A percentile compares a stretch with the other conserved stretches of the same genome.
phyloP scores from a whole-genome alignment of 371 early-diverging fungal species.

The Entomophthora muscae region DNA sequence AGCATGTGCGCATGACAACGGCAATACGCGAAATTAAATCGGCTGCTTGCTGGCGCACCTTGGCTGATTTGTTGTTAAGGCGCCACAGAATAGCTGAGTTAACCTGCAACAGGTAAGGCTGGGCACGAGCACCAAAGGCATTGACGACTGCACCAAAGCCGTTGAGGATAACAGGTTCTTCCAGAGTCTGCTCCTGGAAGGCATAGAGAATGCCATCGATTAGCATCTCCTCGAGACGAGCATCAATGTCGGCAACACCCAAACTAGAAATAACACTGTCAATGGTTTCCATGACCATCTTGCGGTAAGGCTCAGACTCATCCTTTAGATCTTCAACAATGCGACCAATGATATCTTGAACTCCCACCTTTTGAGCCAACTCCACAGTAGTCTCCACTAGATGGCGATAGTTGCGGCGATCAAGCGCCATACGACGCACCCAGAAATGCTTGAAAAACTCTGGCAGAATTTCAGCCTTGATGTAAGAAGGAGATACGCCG shows the following conservation, averaged over 20 bases:
- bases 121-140: slow-evolving; percentile 70
- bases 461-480: slow-evolving; percentile 75
- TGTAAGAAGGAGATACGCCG: slow-evolving; percentile 71
- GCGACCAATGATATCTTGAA: slow-evolving; percentile 64
- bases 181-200: slow-evolving; percentile 90
- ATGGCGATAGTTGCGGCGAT: slow-evolving; percentile 77
- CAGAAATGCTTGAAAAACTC: slow-evolving; percentile 93
- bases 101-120: slow-evolving; percentile 85
- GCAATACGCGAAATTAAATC: slow-evolving; percentile 89
- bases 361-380: slow-evolving; percentile 83
- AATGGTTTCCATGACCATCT: slow-evolving; percentile 94
- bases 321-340: slow-evolving; percentile 87
- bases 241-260: slow-evolving; percentile 83
- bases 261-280: slow-evolving; percentile 57
- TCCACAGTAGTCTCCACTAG: slow-evolving; percentile 92
- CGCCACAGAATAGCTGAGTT: slow-evolving; percentile 89
- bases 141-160: slow-evolving; percentile 90
- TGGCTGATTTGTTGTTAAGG: slow-evolving; percentile 88
- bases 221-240: slow-evolving; percentile 71
- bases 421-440: slow-evolving; percentile 93
- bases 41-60: slow-evolving; percentile 93
- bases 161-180: slow-evolving; percentile 81
- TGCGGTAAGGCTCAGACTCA: slow-evolving; percentile 83
- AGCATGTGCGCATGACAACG: slow-evolving; percentile 81
- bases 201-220: slow-evolving; percentile 93